Evolutionary conservation across 2,329 filamentous ascomycete species (phyloP), one percentile per base, ranked within the genome.

Genomic region (Cytospora paraplurivora): DNA sequence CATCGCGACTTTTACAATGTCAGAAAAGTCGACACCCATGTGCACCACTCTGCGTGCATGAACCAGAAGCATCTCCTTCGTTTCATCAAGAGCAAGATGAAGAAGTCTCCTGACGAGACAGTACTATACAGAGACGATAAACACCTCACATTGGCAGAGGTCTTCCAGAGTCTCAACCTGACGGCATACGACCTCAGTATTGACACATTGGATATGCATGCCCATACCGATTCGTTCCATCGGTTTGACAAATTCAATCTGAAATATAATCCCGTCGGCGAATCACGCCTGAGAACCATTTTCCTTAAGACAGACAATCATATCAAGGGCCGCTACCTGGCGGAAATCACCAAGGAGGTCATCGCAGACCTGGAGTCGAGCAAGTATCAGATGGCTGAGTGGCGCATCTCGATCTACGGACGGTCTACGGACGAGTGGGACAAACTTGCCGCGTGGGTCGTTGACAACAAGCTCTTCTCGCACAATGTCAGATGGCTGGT

Each of bases 31-130:
- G 95, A 99, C 74, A 99, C 95, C 10, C 95, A 99, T 82, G 95
- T 99, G 70, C 95, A 99, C 74, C 95, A 99, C 76, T 99, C 95
- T 17, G 95, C 95, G 32, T 99, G 95, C 75, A 99, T 99, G 95
- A 99, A 99, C 74, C 95, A 99, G 77, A 99, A 99, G 78, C 95
- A 99, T 83, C 79, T 99, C 63, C 81, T 99, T 66, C 92, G 95
- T 61, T 99, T 99, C 77, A 99, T 99, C 81, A 99, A 99, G 78
- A 97, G 93, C 78, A 99, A 99, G 79, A 97, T 99, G 92, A 98
- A 97, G 84, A 99, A 97, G 77, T 95, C 86, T 19, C 93, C 93
- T 0, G 91, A 98, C 71, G 95, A 99, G 78, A 87, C 95, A 37
- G 95, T 99, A 7, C 84, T 99, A 52, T 96, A 88, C 76, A 86